Evolutionary conservation across 768 basidiomycete genomes (phyloP), one percentile per base, ranked within the genome.

Genomic region (Mycena latifolia): DNA sequence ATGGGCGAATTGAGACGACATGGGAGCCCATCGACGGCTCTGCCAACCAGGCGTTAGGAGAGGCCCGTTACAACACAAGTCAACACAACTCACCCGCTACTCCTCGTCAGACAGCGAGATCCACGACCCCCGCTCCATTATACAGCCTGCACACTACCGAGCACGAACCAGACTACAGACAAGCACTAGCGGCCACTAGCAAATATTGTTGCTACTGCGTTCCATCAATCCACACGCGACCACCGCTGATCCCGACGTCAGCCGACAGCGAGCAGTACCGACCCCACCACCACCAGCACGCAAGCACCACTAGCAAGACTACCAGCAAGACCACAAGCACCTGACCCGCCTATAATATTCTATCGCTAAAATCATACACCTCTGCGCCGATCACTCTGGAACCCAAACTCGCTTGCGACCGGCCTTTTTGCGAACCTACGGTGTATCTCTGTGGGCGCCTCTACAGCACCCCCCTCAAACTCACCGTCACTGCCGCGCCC

Each of bases 401-500:
- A 93, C 2, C 84, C 89, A 1, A n/a, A 93, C 92, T 61, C 81
- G 85, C 80, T 93, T 93, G 79, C 85, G 22, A 10, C 45, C 45
- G 4, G 20, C 31, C n/a, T 24, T 22, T 31, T 52, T 52, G n/a
- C 31, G n/a, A 33, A 6, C 6, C 33, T 35, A 6, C 33, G 33
- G 33, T 6, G 33, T 14, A 35, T 27, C 25, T 14, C 28, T 18
- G 11, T 7, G 8, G 20, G 17, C 12, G 5, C 24, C 46, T 24
- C 46, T 47, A n/a, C n/a, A n/a, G 9, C 10, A 24, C 7, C 87
- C 47, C 87, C 41, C 67, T 79, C 80, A 61, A 86, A 82, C 67
- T 79, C 65, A 86, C 77, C 28, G 80, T 78, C 22, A 84, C 83
- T 22, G 69, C 74, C 54, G 14, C 33, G 8, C 14, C 37, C 37